Base-by-base conservation (phyloP, 306 rosid genomes). In the Acacia crassicarpa region DNA sequence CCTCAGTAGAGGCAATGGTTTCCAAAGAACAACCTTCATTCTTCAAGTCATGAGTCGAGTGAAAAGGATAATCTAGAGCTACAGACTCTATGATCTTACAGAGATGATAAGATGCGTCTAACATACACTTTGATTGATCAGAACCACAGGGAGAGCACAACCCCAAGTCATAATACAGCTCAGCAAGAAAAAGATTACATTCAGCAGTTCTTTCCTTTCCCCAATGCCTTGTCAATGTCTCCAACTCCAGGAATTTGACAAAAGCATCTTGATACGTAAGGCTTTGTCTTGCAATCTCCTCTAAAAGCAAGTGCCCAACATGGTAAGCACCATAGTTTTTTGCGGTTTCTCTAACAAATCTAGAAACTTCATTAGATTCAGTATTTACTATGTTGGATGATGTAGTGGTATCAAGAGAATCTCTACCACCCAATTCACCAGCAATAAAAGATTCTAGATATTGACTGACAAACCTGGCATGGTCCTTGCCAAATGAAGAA, bases 1-100 rank as follows among this genome's bases (percentile, higher is more conserved):
- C 84, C 66, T 67, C 67, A 40, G 61, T 56, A 35, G 89, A 84
- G 81, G 65, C 83, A 44, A 81, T 66, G 40, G 74, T 79, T 72
- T 86, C 80, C 79, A 73, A 73, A 79, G 78, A 72, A 67, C 75
- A 53, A 82, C 80, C 73, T 84, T 83, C 91, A 78, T 85, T 79
- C 67, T 69, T 79, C 81, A 75, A 79, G 82, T 75, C 85, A 77
- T 48, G 71, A 78, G 83, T 81, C 85, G 83, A 80, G 86, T 83
- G 83, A 83, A 83, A 77, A 81, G 95, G 95, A 88, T 91, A 86
- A 79, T 82, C 91, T 86, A 91, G 84, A 80, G 98, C 98, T 67
- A 89, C 95, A 19, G 91, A 91, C 87, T 95, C 97, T 71, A 93
- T 89, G 80, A 95, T 91, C 92, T 93, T 95, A 83, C 99, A 93